phyloP scores from a whole-genome alignment of 371 early-diverging fungal species.

The Apophysomyces trapeziformis region DNA sequence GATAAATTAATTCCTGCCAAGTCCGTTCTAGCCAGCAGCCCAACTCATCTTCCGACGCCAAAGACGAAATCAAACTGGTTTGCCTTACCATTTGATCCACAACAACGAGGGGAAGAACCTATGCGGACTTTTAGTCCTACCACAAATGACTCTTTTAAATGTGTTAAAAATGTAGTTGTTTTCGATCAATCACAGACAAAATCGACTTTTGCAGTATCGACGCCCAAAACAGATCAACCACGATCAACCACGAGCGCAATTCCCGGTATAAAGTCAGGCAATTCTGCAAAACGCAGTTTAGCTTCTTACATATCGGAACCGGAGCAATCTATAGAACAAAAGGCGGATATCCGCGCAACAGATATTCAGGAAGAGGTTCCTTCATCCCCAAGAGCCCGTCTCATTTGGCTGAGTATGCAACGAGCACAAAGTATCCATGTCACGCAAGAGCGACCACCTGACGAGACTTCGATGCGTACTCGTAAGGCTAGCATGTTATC shows the following conservation, averaged over 20 bases:
- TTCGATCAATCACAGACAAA: background rate
- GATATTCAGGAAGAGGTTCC: conserved; percentile 3
- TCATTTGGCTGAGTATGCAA: conserved; percentile 1
- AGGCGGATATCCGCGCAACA: background rate
- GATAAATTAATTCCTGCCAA: background rate
- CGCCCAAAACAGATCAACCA: conserved; percentile 4
- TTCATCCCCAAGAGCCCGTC: conserved; percentile 8
- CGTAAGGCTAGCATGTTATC: conserved; percentile 18
- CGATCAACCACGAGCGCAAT: conserved; percentile 6
- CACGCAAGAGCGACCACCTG: conserved; percentile 2
- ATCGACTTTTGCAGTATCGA: background rate
- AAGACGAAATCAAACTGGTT: conserved; percentile 14
- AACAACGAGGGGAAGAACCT: conserved; percentile 7
- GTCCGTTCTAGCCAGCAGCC: background rate
- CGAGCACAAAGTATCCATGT: conserved; percentile 8
- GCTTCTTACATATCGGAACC: background rate
- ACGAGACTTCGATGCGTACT: conserved; percentile 1
- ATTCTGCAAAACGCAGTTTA: conserved; percentile 1
- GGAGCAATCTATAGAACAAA: background rate
- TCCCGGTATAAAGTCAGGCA: conserved; percentile 8
- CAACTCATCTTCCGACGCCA: conserved; percentile 27
- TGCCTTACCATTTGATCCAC: conserved; percentile 13
- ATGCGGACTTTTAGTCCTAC: conserved; percentile 19
- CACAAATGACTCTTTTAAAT: background rate
- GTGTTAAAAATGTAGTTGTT: background rate